Evolutionary conservation across 768 basidiomycete species (phyloP), one percentile per base, ranked within the genome.

Genomic region (Boletus bicolor): DNA sequence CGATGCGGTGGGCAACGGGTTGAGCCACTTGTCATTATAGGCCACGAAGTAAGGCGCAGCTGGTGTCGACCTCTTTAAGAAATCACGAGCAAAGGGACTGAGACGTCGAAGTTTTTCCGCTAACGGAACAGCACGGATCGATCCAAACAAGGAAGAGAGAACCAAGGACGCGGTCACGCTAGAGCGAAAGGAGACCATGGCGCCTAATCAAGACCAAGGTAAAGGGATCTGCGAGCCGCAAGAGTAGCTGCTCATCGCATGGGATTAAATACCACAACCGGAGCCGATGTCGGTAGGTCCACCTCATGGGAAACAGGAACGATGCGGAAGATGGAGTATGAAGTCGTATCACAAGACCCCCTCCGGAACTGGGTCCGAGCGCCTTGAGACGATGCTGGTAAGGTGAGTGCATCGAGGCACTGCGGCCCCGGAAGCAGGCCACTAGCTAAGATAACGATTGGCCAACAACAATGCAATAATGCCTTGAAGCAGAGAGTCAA

Each of bases 31-130:
- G 50, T 79, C 77, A 43, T 73, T 71, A 62, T 78, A 78, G 14
- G 71, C 65, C 26, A 77, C 41, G 42, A 75, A 86, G 58, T 79
- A 74, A 26, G 85, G 84, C 1, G 82, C 73, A 21, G 76, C 74
- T 0, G 78, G 75, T 1, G 58, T 64, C 3, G 67, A 28, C 28
- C 54, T 57, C 59, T 56, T 64, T 8, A 68, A 38, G 7, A 69
- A 14, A 35, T 59, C 54, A 43, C 61, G 68, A 26, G 69, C 65
- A 19, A 21, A 1, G 1, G 59, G 59, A 48, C 57, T 71, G 46
- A 69, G 61, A 19, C 28, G 30, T n/a, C 37, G n/a, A 26, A 71
- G 58, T 15, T 58, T 71, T 3, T 69, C 58, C 17, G 45, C 57
- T 17, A 72, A 51, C 7, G 68, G 65, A 37, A 49, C 38, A 4